phyloP scores from a whole-genome alignment of 345 rosid genomes.

The Citrus reticulata region DNA sequence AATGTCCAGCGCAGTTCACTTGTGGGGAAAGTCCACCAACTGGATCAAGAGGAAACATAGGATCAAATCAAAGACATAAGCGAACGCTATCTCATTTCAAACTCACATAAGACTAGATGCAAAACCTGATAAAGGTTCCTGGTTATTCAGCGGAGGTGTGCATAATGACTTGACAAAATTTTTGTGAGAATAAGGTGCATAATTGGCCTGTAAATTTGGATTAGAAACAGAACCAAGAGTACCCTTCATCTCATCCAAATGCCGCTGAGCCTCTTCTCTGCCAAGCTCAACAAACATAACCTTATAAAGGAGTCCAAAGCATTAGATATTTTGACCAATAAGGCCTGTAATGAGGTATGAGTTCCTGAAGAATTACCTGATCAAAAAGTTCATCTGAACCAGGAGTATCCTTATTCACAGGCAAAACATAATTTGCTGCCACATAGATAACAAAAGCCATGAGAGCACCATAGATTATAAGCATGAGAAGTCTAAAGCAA shows the following conservation, averaged over 20 bases:
- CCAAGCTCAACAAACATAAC: constrained; percentile 29
- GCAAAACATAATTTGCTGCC: constrained; percentile 29
- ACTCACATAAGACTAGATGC: neutral
- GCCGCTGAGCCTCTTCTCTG: constrained; percentile 16
- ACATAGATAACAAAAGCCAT: neutral
- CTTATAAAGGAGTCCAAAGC: constrained; percentile 8
- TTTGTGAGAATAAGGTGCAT: constrained; percentile 3
- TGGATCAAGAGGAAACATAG: constrained; percentile 6
- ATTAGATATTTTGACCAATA: constrained; percentile 1
- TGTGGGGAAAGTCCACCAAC: neutral
- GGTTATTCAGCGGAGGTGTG: neutral
- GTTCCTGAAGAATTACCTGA: constrained; percentile 9
- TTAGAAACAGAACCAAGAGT: constrained; percentile 7
- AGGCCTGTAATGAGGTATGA: neutral
- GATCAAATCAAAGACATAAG: neutral
- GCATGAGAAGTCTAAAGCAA: neutral
- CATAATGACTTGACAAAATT: constrained; percentile 10
- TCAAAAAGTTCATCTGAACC: constrained; percentile 27
- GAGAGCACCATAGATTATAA: neutral
- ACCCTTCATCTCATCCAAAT: constrained; percentile 29
- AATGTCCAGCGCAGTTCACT: neutral
- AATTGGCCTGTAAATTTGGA: neutral
- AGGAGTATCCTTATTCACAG: constrained; percentile 19
- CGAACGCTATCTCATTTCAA: neutral
- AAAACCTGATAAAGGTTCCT: constrained; percentile 20